These are phyloP conservation scores for Solanum phureja DNA, from an alignment of 257 asterid genomes.

Conservation along the genomic window DNA sequence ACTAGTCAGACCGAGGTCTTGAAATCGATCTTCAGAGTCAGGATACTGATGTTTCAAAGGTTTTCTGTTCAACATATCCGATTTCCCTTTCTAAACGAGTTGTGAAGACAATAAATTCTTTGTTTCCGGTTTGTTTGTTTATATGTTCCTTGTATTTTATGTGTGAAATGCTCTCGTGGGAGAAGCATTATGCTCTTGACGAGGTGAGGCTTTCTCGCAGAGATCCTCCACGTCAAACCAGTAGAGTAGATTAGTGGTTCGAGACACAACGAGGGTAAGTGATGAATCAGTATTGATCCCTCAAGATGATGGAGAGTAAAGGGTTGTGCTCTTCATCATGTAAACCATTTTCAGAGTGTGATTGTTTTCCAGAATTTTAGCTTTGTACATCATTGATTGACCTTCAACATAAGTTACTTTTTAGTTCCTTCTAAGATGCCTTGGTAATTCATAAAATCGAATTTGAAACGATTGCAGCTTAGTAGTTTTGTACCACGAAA, in stretches of 20 bases:
- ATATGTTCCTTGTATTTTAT: not conserved
- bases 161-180: not conserved
- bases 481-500: no score
- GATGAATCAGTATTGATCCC: not conserved
- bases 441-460: not conserved
- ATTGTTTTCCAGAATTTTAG: not conserved
- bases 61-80: not conserved
- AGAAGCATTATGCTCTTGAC: not conserved
- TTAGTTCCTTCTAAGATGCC: not conserved
- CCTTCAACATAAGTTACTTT: not conserved
- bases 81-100: not conserved
- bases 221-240: not conserved
- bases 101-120: not conserved
- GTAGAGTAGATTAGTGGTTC: not conserved
- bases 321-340: not conserved
- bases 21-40: not conserved
- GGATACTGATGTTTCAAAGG: not conserved
- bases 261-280: not conserved
- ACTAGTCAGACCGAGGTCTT: not conserved
- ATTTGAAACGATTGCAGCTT: no score
- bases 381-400: not conserved
- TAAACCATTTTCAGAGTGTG: not conserved
- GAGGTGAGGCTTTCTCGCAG: not conserved
- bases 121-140: not conserved
- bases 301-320: not conserved